These are phyloP conservation scores for Suhomyces guaymorum DNA, from an alignment of 1,139 yeast species.

Conservation along the genomic window DNA sequence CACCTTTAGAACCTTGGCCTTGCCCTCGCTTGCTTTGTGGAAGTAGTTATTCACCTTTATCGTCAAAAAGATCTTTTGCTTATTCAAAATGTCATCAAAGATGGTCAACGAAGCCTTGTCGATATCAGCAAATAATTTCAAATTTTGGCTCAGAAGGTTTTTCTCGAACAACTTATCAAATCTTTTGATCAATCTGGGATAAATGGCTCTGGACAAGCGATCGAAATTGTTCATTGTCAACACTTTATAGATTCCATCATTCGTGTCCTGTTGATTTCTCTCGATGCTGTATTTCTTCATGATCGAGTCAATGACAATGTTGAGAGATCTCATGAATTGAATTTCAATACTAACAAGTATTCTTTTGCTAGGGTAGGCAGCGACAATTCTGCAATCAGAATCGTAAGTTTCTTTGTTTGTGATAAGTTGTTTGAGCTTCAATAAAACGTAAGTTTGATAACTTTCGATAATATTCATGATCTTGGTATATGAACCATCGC, in stretches of 20 bases:
- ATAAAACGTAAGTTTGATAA: slow-evolving; percentile 40
- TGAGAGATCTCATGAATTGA: slow-evolving; percentile 53
- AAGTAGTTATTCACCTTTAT: slow-evolving; percentile 32
- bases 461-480: slow-evolving; percentile 45
- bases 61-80: slow-evolving; percentile 41
- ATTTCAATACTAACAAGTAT: slow-evolving; percentile 44
- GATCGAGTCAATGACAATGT: slow-evolving; percentile 49
- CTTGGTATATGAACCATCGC: slow-evolving; percentile 31
- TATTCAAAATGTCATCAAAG: slow-evolving; percentile 43
- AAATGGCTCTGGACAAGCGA: slow-evolving; percentile 33
- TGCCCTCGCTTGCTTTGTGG: slow-evolving; percentile 12
- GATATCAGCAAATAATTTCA: slow-evolving; percentile 45
- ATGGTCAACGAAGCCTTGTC: slow-evolving; percentile 46
- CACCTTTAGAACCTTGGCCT: slow-evolving; percentile 21
- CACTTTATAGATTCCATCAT: slow-evolving; percentile 38
- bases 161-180: slow-evolving; percentile 42
- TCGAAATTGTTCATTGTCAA: slow-evolving; percentile 51
- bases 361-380: slow-evolving; percentile 45
- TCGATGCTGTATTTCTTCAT: slow-evolving; percentile 46
- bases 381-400: slow-evolving; percentile 18
- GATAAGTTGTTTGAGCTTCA: slow-evolving; percentile 33
- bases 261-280: slow-evolving; percentile 23
- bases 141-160: slow-evolving; percentile 39
- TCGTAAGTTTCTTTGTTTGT: slow-evolving; percentile 34
- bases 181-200: slow-evolving; percentile 35